Base-by-base conservation (phyloP, 169 alveolate species). In the Plasmodium gallinaceum region DNA sequence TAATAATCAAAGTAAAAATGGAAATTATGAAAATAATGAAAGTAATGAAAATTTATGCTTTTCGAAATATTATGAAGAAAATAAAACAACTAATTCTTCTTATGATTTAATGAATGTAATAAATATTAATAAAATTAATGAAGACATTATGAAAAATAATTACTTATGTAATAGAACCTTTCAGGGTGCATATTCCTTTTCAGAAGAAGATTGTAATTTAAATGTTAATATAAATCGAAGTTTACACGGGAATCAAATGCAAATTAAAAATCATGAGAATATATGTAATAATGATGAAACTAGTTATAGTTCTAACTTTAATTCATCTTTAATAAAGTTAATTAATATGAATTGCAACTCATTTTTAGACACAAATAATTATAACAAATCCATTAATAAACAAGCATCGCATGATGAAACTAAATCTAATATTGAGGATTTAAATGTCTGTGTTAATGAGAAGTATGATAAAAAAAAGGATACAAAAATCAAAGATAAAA, bases 1-100 rank as follows among this genome's bases (percentile, higher is more conserved):
- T 4, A 24, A 52, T 7, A 58, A 71, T 46, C 66, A 16, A 18
- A 57, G 37, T 14, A 60, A 71, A 48, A 42, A 42, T 51, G 83
- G 43, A 71, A 0, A 22, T 20, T 71, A 26, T 48, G 51, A 54
- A 48, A 12, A 42, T 48, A 32, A 52, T 48, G 51, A 54, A 48
- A 12, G 16, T 48, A 32, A 52, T 7, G 45, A 42, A 24, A 71
- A 71, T 71, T 26, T 48, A 43, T 16, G 39, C 20, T 71, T 26
- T 48, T 51, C 83, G 1, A 51, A 71, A 24, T 71, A 51, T 48
- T 51, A 52, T 64, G 88, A 43, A 46, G 22, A 74, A 12, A 37
- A 51, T 6, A 8, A 39, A 12, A 48, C 39, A 12, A 18, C 22
- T n/a, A 52, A 48, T 14, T 2, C 54, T 39, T 24, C 88, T 7